Conservation (phyloP, 495 filamentous ascomycete genomes). For the Talaromyces liani region DNA sequence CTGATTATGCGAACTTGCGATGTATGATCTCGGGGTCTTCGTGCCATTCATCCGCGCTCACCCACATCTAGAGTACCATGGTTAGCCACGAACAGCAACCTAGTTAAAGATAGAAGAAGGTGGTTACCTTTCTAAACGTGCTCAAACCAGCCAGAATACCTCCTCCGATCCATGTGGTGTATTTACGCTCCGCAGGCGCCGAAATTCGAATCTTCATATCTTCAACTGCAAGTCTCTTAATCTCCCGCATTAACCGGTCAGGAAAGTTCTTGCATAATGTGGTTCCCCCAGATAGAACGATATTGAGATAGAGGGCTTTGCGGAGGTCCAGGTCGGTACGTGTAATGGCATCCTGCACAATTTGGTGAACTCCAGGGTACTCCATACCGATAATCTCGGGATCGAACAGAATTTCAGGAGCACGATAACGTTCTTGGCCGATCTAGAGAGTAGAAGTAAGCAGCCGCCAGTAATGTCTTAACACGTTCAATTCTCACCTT, state of each 20-base stretch:
- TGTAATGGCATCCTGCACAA: slow-evolving; percentile 92
- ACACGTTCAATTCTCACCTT: slow-evolving; percentile 50
- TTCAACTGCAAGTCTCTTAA: slow-evolving; percentile 88
- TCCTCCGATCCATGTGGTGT: slow-evolving; percentile 97
- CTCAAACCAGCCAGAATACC: slow-evolving; percentile 96
- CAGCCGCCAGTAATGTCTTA: background rate
- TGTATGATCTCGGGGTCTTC: slow-evolving; percentile 99
- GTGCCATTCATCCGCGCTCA: slow-evolving; percentile 97
- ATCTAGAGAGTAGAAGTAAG: slow-evolving; percentile 42
- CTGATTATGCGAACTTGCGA: slow-evolving; percentile 74
- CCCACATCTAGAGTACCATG: slow-evolving; percentile 80
- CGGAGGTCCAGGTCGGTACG: slow-evolving; percentile 96
- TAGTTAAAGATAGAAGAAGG: background rate
- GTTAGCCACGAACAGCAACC: slow-evolving; percentile 10
- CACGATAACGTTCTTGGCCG: slow-evolving; percentile 87
- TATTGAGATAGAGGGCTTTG: slow-evolving; percentile 89
- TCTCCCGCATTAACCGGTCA: slow-evolving; percentile 85
- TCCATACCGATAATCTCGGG: slow-evolving; percentile 95
- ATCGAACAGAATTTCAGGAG: slow-evolving; percentile 96
- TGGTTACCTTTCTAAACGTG: slow-evolving; percentile 87
- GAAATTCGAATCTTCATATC: slow-evolving; percentile 99
- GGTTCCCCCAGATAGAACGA: slow-evolving; percentile 91
- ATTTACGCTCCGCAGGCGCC: slow-evolving; percentile 93
- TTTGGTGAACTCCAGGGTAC: slow-evolving; percentile 95
- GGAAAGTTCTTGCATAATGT: slow-evolving; percentile 92